These are phyloP conservation scores for Erodium texanum DNA, from an alignment of 441 rosid genomes.

Conservation along the genomic window DNA sequence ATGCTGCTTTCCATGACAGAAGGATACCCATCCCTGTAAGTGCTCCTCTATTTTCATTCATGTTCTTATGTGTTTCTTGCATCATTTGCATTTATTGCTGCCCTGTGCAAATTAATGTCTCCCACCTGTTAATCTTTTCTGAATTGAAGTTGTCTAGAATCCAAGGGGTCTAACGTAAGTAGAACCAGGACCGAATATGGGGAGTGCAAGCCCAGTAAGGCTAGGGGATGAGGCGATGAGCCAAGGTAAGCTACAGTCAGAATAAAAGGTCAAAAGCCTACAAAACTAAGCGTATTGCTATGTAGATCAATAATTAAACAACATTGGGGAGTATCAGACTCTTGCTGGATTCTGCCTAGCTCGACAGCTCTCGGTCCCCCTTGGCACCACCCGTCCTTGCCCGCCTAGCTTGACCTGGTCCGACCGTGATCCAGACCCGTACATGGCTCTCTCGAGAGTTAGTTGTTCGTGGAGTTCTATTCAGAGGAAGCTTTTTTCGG, in stretches of 20 bases:
- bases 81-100: background rate
- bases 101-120: background rate
- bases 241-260: too few relatives aligned
- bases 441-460: too few relatives aligned
- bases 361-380: too few relatives aligned
- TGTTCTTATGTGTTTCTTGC: background rate
- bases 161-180: background rate
- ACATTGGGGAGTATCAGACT: background rate
- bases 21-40: slow-evolving; percentile 92
- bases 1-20: slow-evolving; percentile 87
- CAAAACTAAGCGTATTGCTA: background rate
- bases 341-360: too few relatives aligned
- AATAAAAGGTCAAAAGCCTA: background rate
- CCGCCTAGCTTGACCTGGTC: too few relatives aligned
- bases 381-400: too few relatives aligned
- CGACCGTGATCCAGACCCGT: too few relatives aligned
- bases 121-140: background rate
- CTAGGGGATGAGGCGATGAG: background rate
- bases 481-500: too few relatives aligned
- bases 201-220: background rate
- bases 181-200: background rate
- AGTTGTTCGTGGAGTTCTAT: too few relatives aligned
- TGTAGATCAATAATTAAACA: background rate
- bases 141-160: background rate
- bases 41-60: slow-evolving; percentile 17